Base-by-base conservation (phyloP, 805 yeast genomes). In the Ogataea siamensis region DNA sequence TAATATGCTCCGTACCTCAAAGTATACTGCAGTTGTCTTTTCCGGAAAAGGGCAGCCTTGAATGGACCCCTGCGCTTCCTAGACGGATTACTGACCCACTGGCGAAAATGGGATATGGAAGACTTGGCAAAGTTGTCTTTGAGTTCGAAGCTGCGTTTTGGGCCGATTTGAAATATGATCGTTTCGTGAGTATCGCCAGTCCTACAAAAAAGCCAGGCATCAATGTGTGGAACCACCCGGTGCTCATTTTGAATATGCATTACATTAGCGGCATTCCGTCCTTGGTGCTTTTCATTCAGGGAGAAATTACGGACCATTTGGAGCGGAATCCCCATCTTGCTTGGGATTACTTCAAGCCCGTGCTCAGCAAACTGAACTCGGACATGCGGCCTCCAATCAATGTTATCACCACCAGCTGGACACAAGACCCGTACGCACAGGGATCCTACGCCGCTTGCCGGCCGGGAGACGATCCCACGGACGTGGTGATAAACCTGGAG, bases 401-500 rank as follows among this genome's bases (percentile, higher is more conserved):
- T 35, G 56, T 67, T 0, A 60, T 80, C 0, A 71, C 73, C 2
- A 74, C 91, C 0, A 65, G 77, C 18, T 91, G 98, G 98, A 82
- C 94, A 1, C 55, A 58, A 2, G 94, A 89, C 49, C 87, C 87
- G 1, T 86, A 71, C 53, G 71, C 86, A 2, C 63, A 84, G 39
- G 98, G 98, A 3, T 79, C 96, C 1, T 91, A 87, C 59, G 72
- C 86, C 8, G 88, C 89, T 0, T 73, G 86, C 39, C 58, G 66
- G 24, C 77, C 82, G 0, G 80, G 79, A 6, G 84, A 83, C 57
- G 87, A 81, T 50, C 87, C 94, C 0, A 65, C 75, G 7, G 81
- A 75, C 36, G 57, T 78, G 12, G 73, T 83, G 0, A 55, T 77
- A 11, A 83, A 81, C n/a, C 67, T 85, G 40, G 67, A 74, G 13